phyloP scores from a whole-genome alignment of 768 basidiomycete species.

The Tylopilus sp. region DNA sequence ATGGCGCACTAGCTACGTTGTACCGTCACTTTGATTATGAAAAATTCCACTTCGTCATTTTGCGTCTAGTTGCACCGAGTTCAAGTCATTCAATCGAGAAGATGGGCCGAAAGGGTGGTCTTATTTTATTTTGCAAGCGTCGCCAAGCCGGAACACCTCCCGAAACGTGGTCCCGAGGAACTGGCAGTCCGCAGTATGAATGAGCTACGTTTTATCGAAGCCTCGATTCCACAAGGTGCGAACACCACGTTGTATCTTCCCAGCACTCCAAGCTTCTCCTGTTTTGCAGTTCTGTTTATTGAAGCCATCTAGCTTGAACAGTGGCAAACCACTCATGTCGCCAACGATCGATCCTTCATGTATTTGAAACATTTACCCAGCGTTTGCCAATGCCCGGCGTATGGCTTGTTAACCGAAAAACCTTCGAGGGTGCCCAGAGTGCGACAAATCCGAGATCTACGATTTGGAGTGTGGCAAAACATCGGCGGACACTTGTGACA shows the following conservation, averaged over 20 bases:
- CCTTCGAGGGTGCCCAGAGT: not conserved
- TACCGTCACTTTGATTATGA: too few species aligned
- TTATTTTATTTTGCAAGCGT: too few species aligned
- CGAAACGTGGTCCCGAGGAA: not conserved
- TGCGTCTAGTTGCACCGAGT: too few species aligned
- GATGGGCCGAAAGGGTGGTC: too few species aligned
- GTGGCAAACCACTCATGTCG: not conserved
- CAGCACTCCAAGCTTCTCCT: not conserved
- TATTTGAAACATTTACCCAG: not conserved
- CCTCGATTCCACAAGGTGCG: not conserved
- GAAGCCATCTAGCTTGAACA: not conserved
- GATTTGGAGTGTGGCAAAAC: not conserved
- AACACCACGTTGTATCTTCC: not conserved
- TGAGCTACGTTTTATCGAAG: not conserved
- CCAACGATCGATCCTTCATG: not conserved
- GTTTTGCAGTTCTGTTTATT: too few species aligned
- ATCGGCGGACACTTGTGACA: not conserved
- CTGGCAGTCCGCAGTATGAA: too few species aligned
- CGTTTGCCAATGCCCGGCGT: constrained; percentile 1
- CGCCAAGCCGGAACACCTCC: not conserved
- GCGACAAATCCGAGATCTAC: not conserved
- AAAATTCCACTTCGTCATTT: too few species aligned
- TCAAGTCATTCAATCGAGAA: too few species aligned
- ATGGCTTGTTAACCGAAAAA: constrained; percentile 12
- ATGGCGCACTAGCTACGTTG: too few species aligned